Evolutionary conservation across 495 filamentous ascomycete species (phyloP).

Genomic region (Chaetomium fimeti): DNA sequence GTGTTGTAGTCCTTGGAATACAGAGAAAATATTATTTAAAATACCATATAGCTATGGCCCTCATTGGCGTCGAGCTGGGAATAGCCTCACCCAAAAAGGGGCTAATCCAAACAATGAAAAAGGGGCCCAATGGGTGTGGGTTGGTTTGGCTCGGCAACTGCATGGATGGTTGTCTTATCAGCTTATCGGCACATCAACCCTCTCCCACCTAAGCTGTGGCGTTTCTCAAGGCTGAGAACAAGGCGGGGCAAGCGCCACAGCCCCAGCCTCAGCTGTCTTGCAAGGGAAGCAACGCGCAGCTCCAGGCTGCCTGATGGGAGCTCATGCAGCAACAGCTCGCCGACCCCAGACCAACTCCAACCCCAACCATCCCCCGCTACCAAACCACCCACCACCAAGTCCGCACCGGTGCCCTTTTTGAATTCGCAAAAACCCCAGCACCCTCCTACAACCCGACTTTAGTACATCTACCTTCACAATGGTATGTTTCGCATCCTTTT

Average conservation of each 20-base stretch:
- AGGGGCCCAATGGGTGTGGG: not conserved
- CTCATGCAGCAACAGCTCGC: conserved; percentile 32
- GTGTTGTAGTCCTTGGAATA: too few species aligned
- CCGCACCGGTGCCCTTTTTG: not conserved
- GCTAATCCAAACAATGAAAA: not conserved
- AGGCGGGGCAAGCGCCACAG: conserved; percentile 27
- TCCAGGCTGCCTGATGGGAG: conserved; percentile 45
- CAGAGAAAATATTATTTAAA: too few species aligned
- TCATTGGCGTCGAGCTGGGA: not conserved
- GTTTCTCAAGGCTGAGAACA: conserved; percentile 6
- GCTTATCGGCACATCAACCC: too few species aligned
- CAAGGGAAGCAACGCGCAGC: conserved; percentile 43
- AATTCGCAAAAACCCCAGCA: not conserved
- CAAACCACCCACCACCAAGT: conserved; percentile 18
- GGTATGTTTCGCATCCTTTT: conserved; percentile 17
- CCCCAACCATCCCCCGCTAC: conserved; percentile 17
- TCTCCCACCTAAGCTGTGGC: conserved; percentile 9
- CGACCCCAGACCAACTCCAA: conserved; percentile 25
- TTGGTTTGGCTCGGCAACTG: too few species aligned
- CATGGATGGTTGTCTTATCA: too few species aligned
- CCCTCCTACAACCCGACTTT: not conserved
- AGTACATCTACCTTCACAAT: conserved; percentile 23
- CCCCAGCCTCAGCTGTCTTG: conserved; percentile 20
- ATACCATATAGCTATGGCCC: too few species aligned
- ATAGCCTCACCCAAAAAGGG: not conserved